A percentile compares a stretch with the other conserved stretches of the same genome.
Conservation (phyloP, 148 eudicot species). For the Chenopodium suecicum region DNA sequence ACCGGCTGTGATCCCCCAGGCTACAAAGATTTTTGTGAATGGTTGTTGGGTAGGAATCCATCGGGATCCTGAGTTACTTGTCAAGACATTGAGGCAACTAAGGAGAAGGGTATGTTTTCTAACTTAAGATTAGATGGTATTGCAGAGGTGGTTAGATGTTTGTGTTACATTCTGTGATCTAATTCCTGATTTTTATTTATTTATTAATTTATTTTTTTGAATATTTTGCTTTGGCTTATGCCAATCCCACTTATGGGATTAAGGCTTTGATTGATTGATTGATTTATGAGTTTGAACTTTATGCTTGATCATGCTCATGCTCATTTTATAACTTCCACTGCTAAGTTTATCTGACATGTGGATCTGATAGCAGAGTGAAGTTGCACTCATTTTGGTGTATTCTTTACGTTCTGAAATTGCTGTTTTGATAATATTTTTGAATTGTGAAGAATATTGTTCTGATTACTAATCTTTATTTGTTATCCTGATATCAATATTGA, state of each 20-base stretch:
- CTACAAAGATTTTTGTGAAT: constrained; percentile 96
- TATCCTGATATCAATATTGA: not conserved
- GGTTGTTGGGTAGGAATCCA: constrained; percentile 99
- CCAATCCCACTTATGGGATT: no score
- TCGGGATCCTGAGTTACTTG: constrained; percentile 94
- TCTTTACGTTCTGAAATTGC: not conserved
- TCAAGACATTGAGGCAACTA: constrained; percentile 74
- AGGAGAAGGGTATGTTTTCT: constrained; percentile 74
- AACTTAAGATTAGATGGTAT: not conserved
- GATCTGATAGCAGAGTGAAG: not conserved
- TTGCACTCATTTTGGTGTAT: not conserved
- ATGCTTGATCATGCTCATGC: constrained; percentile 18
- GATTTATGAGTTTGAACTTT: not conserved
- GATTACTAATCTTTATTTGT: not conserved
- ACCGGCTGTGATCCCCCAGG: constrained; percentile 91
- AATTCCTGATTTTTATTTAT: not conserved
- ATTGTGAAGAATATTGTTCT: not conserved
- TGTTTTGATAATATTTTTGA: not conserved
- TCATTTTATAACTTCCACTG: not conserved
- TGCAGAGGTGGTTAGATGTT: constrained; percentile 1
- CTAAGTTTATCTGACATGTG: constrained; percentile 4
- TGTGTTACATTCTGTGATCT: not conserved
- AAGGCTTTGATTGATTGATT: no score
- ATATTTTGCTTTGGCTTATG: not conserved
- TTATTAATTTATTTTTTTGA: not conserved